Conservation (phyloP, 140 eudicot species). For the Bidens hawaiensis region DNA sequence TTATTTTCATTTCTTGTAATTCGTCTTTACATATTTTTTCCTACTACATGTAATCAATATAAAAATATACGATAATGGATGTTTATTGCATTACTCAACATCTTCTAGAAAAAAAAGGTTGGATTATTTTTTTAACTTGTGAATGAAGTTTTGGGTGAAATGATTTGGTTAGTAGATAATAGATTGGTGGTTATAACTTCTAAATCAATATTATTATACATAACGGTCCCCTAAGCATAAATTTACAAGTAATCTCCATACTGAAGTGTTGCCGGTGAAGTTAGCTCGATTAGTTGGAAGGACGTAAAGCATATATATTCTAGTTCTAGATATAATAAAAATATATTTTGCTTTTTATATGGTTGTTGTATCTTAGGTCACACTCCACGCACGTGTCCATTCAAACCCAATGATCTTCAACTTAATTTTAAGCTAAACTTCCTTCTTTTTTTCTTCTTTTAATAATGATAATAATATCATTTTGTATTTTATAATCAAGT, state of each 20-base stretch:
- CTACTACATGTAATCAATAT: too few relatives aligned
- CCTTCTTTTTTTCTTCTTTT: neutral
- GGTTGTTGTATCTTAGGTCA: conserved; percentile 24
- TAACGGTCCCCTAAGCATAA: conserved; percentile 23
- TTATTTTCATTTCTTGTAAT: too few relatives aligned
- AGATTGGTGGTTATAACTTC: conserved; percentile 43
- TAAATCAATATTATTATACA: conserved; percentile 29
- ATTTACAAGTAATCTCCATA: conserved; percentile 3
- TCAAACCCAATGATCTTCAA: conserved; percentile 17
- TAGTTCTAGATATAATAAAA: too few relatives aligned
- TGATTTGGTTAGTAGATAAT: conserved; percentile 29
- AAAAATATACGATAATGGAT: too few relatives aligned
- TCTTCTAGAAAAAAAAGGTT: conserved; percentile 40
- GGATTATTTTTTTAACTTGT: conserved; percentile 24
- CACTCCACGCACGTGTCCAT: conserved; percentile 37
- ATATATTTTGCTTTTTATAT: conserved; percentile 1
- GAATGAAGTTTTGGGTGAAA: conserved; percentile 33
- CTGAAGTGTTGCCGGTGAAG: conserved; percentile 21
- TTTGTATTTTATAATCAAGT: too few relatives aligned
- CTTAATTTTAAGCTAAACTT: conserved; percentile 13
- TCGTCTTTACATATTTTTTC: too few relatives aligned
- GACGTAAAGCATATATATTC: conserved; percentile 17
- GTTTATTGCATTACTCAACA: conserved; percentile 18
- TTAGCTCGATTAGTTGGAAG: conserved; percentile 30
- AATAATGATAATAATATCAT: neutral